Evolutionary conservation across 768 basidiomycete species (phyloP), one percentile per base, ranked within the genome.

Genomic region (Rhizopogon vinicolor): DNA sequence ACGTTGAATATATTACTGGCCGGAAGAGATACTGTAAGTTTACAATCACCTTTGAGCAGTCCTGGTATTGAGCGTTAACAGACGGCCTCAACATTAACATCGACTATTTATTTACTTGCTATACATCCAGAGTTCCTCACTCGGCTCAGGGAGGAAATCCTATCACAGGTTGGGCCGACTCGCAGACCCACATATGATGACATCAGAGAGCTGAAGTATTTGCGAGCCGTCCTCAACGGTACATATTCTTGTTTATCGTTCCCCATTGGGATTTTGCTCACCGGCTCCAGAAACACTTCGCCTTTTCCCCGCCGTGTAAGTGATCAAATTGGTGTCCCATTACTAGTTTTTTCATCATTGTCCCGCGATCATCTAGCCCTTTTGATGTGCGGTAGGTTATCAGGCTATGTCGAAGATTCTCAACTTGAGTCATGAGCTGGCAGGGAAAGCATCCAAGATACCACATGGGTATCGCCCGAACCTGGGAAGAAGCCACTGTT

Each of bases 81-180:
- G 78, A 79, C 77, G 19, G 75, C 78, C 7, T 70, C 70, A 29
- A 72, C 72, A 1, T 62, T 82, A 45, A 80, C 74, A 3, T 79
- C 73, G 52, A 68, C 69, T 2, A 60, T 76, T 2, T 82, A 82
- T 63, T 66, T 76, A 58, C 71, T 83, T 39, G 67, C 78, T 19
- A 68, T 73, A 63, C 70, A 82, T 59, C 79, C 78, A 3, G 57
- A 70, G 0, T 66, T 79, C n/a, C 59, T 77, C 19, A 51, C 25
- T 14, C 65, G 69, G 5, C 61, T 80, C n/a, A 73, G 78, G 6
- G 64, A 72, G 44, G 80, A 82, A 53, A 70, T 82, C 25, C 12
- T 77, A 16, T 60, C 58, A 22, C 67, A 64, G 8, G 66, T 80
- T 41, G 76, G 77, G 2, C 55, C 66, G 1, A 63, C 59, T 8